Percentiles rank a stretch among this genome's conserved stretches.
phyloP scores from a whole-genome alignment of 306 rosid species.

The Sesbania bispinosa region DNA sequence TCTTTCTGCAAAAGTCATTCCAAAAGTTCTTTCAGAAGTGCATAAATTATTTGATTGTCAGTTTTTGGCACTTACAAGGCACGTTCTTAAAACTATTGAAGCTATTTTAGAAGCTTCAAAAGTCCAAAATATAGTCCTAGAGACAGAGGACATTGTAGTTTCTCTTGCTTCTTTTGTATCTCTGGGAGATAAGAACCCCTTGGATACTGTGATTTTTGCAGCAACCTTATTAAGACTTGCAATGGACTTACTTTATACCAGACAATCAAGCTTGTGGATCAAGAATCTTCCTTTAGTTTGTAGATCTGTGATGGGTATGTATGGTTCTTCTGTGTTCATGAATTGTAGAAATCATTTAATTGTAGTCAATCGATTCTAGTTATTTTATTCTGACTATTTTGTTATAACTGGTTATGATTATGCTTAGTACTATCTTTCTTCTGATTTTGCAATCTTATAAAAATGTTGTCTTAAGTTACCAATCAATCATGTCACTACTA shows the following conservation, averaged over 20 bases:
- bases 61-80: conserved; percentile 58
- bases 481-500: background rate
- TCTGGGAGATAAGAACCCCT: conserved; percentile 64
- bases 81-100: conserved; percentile 57
- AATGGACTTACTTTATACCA: conserved; percentile 47
- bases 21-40: conserved; percentile 53
- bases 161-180: conserved; percentile 67
- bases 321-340: conserved; percentile 22
- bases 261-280: conserved; percentile 49
- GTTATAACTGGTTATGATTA: background rate
- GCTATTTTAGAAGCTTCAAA: conserved; percentile 55
- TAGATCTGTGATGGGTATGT: conserved; percentile 69
- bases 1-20: conserved; percentile 53
- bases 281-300: conserved; percentile 68
- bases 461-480: background rate
- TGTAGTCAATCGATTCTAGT: background rate
- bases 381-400: background rate
- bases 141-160: conserved; percentile 45
- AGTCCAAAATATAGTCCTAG: conserved; percentile 38
- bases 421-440: background rate
- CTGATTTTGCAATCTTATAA: background rate
- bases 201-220: conserved; percentile 63
- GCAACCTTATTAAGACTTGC: conserved; percentile 52
- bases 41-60: conserved; percentile 46
- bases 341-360: background rate